phyloP scores from a whole-genome alignment of 768 basidiomycete species.

The Pleurotus salmoneostramineus region DNA sequence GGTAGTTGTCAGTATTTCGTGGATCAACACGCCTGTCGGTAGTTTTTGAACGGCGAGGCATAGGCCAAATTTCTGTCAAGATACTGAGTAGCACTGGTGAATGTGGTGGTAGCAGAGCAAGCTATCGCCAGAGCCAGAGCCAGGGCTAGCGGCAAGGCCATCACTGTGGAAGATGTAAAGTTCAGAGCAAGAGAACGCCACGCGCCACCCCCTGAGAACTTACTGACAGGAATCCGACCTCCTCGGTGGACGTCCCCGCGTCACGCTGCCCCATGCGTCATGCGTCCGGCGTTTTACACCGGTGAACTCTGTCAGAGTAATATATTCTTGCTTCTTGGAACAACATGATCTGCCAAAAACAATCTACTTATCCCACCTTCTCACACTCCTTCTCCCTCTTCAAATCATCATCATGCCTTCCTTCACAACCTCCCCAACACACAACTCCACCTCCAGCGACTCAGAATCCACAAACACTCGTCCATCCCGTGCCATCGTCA shows the following conservation, averaged over 20 bases:
- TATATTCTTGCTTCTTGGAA: constrained; percentile 4
- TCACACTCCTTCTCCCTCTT: not conserved
- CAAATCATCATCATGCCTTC: not conserved
- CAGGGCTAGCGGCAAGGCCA: no score
- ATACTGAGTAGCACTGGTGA: constrained; percentile 11
- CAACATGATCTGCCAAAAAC: constrained; percentile 1
- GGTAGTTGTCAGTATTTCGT: not conserved
- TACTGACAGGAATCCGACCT: no score
- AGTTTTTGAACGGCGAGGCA: constrained; percentile 31
- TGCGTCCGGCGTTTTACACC: constrained; percentile 5
- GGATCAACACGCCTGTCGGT: constrained; percentile 23
- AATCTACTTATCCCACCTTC: not conserved
- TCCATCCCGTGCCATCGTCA: not conserved
- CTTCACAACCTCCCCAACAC: not conserved
- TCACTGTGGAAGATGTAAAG: no score
- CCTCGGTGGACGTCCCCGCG: not conserved
- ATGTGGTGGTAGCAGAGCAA: no score
- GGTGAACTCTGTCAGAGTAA: not conserved
- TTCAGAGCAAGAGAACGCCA: no score
- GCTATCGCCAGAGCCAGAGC: no score
- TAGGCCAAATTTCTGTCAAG: constrained; percentile 39
- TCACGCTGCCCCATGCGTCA: not conserved
- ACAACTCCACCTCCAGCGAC: not conserved
- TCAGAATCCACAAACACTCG: not conserved
- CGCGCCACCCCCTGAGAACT: no score